Percentiles rank a stretch among this genome's conserved stretches.
phyloP scores from a whole-genome alignment of 257 asterid species.

The Solanum boliviense region DNA sequence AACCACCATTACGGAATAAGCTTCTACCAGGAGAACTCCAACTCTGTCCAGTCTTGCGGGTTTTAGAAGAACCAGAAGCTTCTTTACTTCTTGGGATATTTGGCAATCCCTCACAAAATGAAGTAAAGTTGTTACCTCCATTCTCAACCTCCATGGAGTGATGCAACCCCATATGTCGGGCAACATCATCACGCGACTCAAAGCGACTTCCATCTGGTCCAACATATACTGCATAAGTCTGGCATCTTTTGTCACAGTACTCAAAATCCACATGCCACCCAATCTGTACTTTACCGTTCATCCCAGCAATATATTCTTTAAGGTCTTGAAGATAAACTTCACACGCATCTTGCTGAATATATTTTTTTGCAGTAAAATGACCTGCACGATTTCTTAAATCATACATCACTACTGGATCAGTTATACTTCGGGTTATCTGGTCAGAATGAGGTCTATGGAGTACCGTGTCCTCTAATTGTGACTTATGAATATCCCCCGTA shows the following conservation, averaged over 20 bases:
- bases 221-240: constrained; percentile 51
- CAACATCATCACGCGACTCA: constrained; percentile 70
- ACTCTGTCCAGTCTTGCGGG: constrained; percentile 26
- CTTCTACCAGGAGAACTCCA: constrained; percentile 23
- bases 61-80: constrained; percentile 15
- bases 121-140: constrained; percentile 21
- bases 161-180: constrained; percentile 52
- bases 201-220: constrained; percentile 70
- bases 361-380: constrained; percentile 19
- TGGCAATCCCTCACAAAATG: constrained; percentile 16
- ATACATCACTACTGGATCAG: constrained; percentile 15
- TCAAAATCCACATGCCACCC: constrained; percentile 84
- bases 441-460: constrained; percentile 17
- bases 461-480: constrained; percentile 13
- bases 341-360: constrained; percentile 24
- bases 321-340: constrained; percentile 55
- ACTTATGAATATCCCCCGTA: constrained; percentile 9
- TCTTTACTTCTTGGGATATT: constrained; percentile 32
- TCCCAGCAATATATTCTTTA: constrained; percentile 55
- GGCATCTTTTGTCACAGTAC: constrained; percentile 31
- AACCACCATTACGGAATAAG: constrained; percentile 17
- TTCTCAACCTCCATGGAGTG: constrained; percentile 26
- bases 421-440: constrained; percentile 4
- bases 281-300: constrained; percentile 47
- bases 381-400: constrained; percentile 18